Conservation (phyloP, 2,329 filamentous ascomycete species). For the Claviceps paspali region DNA sequence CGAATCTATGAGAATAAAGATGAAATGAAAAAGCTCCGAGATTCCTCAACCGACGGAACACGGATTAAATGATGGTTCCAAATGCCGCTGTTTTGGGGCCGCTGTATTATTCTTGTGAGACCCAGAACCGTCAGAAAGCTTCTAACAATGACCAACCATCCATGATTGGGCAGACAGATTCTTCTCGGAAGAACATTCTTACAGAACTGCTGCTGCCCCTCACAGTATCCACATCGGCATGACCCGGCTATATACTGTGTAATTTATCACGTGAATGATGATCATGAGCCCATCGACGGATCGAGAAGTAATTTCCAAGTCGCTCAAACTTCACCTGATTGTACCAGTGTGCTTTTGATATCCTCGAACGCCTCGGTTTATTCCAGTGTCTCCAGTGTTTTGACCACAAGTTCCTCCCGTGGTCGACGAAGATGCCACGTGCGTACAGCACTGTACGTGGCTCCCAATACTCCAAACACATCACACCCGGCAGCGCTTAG, state of each 20-base stretch:
- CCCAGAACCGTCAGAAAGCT: not conserved
- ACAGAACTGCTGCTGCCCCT: slow-evolving; percentile 8
- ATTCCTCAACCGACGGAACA: not conserved
- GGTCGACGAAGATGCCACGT: slow-evolving; percentile 1
- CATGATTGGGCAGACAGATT: slow-evolving; percentile 13
- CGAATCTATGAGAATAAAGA: not conserved
- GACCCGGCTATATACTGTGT: slow-evolving; percentile 12
- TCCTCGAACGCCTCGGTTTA: too few species aligned
- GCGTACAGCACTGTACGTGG: slow-evolving; percentile 6
- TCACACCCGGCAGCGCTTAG: slow-evolving; percentile 4
- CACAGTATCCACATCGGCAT: slow-evolving; percentile 12
- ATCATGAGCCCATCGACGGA: slow-evolving; percentile 16
- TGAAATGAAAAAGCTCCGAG: too few species aligned
- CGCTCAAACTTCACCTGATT: not conserved
- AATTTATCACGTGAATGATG: slow-evolving; percentile 19
- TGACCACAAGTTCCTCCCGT: not conserved
- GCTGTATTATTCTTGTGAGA: not conserved
- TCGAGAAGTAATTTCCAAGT: slow-evolving; percentile 3
- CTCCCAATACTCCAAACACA: slow-evolving; percentile 3
- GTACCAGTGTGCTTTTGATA: not conserved
- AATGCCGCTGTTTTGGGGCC: not conserved
- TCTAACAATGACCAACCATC: too few species aligned
- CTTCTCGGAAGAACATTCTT: slow-evolving; percentile 15
- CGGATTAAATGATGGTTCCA: not conserved
- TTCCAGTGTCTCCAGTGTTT: not conserved